Conservation (phyloP, 2,329 filamentous ascomycete genomes). For the Colletotrichum neosansevieriae region DNA sequence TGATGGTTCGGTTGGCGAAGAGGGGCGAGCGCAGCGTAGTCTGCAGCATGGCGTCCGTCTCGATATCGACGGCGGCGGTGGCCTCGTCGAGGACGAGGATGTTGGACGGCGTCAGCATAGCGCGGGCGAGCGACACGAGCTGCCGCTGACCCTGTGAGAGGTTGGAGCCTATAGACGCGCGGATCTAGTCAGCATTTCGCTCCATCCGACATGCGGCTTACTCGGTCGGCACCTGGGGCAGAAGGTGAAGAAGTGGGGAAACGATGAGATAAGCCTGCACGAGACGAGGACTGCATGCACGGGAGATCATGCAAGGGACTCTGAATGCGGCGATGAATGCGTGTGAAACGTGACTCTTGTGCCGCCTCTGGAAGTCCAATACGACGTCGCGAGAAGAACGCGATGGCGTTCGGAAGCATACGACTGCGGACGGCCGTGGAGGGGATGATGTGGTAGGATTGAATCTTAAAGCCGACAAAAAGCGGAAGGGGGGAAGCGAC, state of each 20-base stretch:
- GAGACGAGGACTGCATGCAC: constrained; percentile 50
- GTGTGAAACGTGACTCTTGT: constrained; percentile 29
- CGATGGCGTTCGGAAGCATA: constrained; percentile 40
- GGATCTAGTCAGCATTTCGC: constrained; percentile 41
- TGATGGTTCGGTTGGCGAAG: constrained; percentile 94
- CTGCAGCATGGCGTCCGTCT: constrained; percentile 77
- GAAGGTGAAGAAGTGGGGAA: constrained; percentile 22
- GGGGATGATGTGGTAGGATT: constrained; percentile 44
- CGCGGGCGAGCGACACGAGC: constrained; percentile 91
- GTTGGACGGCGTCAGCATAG: constrained; percentile 94
- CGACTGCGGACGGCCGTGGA: constrained; percentile 45
- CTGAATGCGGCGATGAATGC: constrained; percentile 41
- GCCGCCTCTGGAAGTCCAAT: neutral
- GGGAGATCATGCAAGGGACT: constrained; percentile 51
- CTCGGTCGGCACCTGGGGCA: neutral
- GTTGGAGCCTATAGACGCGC: constrained; percentile 77
- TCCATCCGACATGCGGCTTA: constrained; percentile 36
- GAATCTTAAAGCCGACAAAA: constrained; percentile 44
- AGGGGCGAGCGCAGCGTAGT: constrained; percentile 71
- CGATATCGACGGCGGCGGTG: constrained; percentile 80
- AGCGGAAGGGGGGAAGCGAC: constrained; percentile 40
- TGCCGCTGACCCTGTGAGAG: constrained; percentile 95
- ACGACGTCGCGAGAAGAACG: constrained; percentile 6
- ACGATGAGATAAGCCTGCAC: constrained; percentile 44
- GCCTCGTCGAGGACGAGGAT: constrained; percentile 98